Evolutionary conservation across 73 alveolate species (phyloP).

Genomic region (Tetrahymena borealis): DNA sequence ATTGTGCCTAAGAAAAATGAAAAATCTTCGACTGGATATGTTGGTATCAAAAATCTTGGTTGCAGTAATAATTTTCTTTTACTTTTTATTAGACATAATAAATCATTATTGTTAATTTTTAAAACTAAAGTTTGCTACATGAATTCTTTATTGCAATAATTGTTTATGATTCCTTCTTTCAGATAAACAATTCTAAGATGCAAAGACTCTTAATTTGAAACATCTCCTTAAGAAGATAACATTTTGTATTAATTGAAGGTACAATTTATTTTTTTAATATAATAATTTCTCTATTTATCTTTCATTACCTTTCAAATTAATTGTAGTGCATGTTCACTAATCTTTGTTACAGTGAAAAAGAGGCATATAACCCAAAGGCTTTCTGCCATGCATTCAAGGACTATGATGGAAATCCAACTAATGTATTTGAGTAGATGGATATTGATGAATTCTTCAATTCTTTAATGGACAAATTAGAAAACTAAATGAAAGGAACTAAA

Average conservation of each 20-base stretch:
- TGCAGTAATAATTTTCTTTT: background rate
- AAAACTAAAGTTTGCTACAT: constrained; percentile 21
- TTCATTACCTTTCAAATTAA: background rate
- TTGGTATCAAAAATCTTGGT: constrained; percentile 46
- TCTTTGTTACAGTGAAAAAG: constrained; percentile 58
- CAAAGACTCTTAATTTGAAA: background rate
- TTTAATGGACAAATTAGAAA: constrained; percentile 73
- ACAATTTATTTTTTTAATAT: background rate
- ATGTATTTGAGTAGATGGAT: constrained; percentile 60
- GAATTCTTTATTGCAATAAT: constrained; percentile 19
- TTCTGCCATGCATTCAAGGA: constrained; percentile 87
- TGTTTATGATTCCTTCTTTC: constrained; percentile 31
- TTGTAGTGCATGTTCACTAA: constrained; percentile 11
- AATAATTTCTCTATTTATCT: too few relatives aligned
- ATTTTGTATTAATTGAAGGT: constrained; percentile 18
- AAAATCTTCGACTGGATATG: constrained; percentile 50
- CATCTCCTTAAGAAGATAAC: constrained; percentile 15
- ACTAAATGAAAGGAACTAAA: constrained; percentile 56
- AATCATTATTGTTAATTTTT: too few relatives aligned
- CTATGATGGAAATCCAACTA: constrained; percentile 76
- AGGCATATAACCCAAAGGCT: constrained; percentile 71
- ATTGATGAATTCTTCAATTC: constrained; percentile 61
- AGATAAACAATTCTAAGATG: constrained; percentile 38
- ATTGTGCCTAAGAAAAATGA: constrained; percentile 27
- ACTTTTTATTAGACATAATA: too few relatives aligned